These are phyloP conservation scores for Metroxylon sagu DNA, from an alignment of 176 grass and related monocot genomes.

Conservation along the genomic window DNA sequence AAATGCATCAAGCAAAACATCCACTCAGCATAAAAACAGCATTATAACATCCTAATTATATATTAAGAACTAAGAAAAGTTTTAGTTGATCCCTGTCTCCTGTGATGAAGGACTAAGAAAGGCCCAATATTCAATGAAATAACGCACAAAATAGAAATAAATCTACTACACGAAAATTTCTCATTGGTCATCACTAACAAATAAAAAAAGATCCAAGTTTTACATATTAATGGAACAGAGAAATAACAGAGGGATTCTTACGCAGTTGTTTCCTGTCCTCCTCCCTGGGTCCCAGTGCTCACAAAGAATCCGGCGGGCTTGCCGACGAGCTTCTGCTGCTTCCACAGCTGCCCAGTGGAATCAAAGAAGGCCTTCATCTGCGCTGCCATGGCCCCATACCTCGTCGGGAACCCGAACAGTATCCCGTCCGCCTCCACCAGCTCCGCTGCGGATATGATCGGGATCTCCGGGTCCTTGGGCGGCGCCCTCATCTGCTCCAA, in stretches of 20 bases:
- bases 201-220: too few species aligned
- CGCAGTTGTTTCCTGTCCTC: slow-evolving; percentile 19
- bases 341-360: slow-evolving; percentile 11
- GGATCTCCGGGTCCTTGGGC: slow-evolving; percentile 6
- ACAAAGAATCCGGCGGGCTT: slow-evolving; percentile 21
- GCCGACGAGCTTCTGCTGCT: slow-evolving; percentile 5
- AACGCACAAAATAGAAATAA: too few species aligned
- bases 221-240: neutral
- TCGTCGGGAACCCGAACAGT: slow-evolving; percentile 18
- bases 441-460: slow-evolving; percentile 5
- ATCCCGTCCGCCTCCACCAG: slow-evolving; percentile 11
- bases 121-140: too few species aligned
- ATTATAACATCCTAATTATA: too few species aligned
- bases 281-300: slow-evolving; percentile 17
- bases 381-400: slow-evolving; percentile 15
- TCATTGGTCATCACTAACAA: too few species aligned
- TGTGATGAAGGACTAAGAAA: too few species aligned
- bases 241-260: slow-evolving; percentile 3
- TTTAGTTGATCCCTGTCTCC: too few species aligned
- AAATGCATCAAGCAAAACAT: too few species aligned
- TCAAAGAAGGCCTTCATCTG: slow-evolving; percentile 24
- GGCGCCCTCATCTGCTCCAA: slow-evolving; percentile 18
- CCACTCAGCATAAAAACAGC: too few species aligned
- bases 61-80: too few species aligned
- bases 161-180: too few species aligned